Evolutionary conservation across 2,329 filamentous ascomycete genomes (phyloP), one percentile per base, ranked within the genome.

Genomic region (Pseudovirgaria hyperparasitica): DNA sequence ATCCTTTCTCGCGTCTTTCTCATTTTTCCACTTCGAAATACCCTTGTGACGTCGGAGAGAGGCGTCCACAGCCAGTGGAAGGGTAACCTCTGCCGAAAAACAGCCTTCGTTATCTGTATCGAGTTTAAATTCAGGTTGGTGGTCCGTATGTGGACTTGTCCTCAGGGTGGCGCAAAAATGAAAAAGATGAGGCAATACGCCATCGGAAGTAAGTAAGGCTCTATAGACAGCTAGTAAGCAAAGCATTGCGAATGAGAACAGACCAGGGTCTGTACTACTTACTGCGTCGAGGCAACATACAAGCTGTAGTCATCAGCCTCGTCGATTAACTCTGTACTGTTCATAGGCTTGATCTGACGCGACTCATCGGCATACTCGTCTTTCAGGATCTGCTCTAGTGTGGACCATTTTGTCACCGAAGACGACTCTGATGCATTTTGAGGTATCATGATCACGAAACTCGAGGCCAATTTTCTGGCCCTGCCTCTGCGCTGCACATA

Each of bases 141-240:
- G 57, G 37, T 85, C 71, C 5, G 75, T 62, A 42, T 74, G 82
- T 15, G 70, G 65, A 1, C 58, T 59, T 0, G 57, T 55, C 0
- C 69, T 63, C 1, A 85, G 48, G 1, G 66, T 63, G 0, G 62
- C 58, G 49, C 86, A 94, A 40, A 94, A 92, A 50, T 92, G 82
- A 24, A 80, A 63, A 2, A 96, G 63, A 48, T 90, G 84, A n/a
- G 63, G 53, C 25, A 76, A 70, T 1, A 82, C 79, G 37, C 80
- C 80, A 19, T 81, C 69, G 2, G 84, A 62, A 8, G 79, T 79
- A 9, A 94, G 56, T 9, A 72, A 53, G 1, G 82, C 82, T 4
- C 75, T 70, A 26, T 9, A 26, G 15, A 21, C n/a, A n/a, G n/a
- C n/a, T n/a, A n/a, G n/a, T n/a, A n/a, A n/a, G n/a, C n/a, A n/a